These are phyloP conservation scores for Trichothecium sympodiale DNA, from an alignment of 2,329 filamentous ascomycete species.

Conservation along the genomic window DNA sequence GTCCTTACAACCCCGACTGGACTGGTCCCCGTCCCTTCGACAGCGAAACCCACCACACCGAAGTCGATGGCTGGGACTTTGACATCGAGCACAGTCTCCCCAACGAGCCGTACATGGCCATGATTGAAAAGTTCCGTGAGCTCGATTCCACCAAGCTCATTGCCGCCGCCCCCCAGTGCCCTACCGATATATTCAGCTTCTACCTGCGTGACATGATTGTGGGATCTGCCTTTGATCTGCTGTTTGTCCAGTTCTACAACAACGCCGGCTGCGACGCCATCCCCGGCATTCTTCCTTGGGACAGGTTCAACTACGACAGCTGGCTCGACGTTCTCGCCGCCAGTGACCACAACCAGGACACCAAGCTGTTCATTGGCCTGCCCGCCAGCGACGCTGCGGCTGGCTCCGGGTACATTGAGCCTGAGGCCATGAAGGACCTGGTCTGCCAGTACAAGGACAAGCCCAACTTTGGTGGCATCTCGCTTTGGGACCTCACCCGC, in stretches of 20 bases:
- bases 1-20: slow-evolving; percentile 20
- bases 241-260: slow-evolving; percentile 40
- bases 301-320: slow-evolving; percentile 29
- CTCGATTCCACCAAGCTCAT: slow-evolving; percentile 22
- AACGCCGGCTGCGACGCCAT: slow-evolving; percentile 27
- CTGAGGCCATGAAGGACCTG: slow-evolving; percentile 20
- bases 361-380: slow-evolving; percentile 35
- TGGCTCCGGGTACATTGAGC: slow-evolving; percentile 22
- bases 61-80: slow-evolving; percentile 31
- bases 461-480: slow-evolving; percentile 32
- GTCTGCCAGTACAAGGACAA: slow-evolving; percentile 26
- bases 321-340: slow-evolving; percentile 25
- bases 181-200: slow-evolving; percentile 14
- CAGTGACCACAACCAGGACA: slow-evolving; percentile 23
- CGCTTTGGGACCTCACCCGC: slow-evolving; percentile 31
- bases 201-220: slow-evolving; percentile 26
- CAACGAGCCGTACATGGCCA: slow-evolving; percentile 24
- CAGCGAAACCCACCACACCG: slow-evolving; percentile 11
- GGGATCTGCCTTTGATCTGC: slow-evolving; percentile 26
- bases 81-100: slow-evolving; percentile 22
- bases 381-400: slow-evolving; percentile 19
- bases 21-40: slow-evolving; percentile 28
- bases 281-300: slow-evolving; percentile 14
- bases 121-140: slow-evolving; percentile 23
- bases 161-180: slow-evolving; percentile 34